phyloP scores from a whole-genome alignment of 108 stramenopile genomes.

The Fragilariopsis cylindrus region DNA sequence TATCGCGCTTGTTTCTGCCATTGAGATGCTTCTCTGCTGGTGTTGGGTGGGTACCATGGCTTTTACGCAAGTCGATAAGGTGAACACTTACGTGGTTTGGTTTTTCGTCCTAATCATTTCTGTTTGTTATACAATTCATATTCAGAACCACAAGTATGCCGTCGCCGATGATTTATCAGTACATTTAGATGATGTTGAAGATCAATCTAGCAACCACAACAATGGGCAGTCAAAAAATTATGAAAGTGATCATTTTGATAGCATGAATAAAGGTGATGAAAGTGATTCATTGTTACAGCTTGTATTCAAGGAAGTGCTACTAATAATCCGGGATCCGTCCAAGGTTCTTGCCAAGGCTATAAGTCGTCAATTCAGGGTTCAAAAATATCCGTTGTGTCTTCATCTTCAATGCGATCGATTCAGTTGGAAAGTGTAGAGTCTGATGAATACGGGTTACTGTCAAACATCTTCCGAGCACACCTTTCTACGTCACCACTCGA shows the following conservation, averaged over 20 bases:
- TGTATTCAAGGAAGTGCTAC: background rate
- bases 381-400: background rate
- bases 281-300: slow-evolving; percentile 6
- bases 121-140: background rate
- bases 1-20: slow-evolving; percentile 14
- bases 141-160: background rate
- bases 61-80: slow-evolving; percentile 6
- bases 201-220: background rate
- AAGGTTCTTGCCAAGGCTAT: background rate
- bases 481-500: slow-evolving; percentile 4
- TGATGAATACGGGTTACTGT: background rate
- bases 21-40: slow-evolving; percentile 24
- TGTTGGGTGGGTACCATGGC: slow-evolving; percentile 4
- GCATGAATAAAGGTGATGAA: background rate
- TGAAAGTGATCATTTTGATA: too few species aligned
- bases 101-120: slow-evolving; percentile 2
- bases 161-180: slow-evolving; percentile 3
- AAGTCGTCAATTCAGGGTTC: background rate
- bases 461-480: background rate
- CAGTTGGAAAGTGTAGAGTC: background rate
- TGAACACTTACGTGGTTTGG: slow-evolving; percentile 23
- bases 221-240: too few species aligned
- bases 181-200: background rate
- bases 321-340: background rate
- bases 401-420: slow-evolving; percentile 12